Conservation (phyloP, 164 flowering plant genomes). For the Paratinospora sagittata region DNA sequence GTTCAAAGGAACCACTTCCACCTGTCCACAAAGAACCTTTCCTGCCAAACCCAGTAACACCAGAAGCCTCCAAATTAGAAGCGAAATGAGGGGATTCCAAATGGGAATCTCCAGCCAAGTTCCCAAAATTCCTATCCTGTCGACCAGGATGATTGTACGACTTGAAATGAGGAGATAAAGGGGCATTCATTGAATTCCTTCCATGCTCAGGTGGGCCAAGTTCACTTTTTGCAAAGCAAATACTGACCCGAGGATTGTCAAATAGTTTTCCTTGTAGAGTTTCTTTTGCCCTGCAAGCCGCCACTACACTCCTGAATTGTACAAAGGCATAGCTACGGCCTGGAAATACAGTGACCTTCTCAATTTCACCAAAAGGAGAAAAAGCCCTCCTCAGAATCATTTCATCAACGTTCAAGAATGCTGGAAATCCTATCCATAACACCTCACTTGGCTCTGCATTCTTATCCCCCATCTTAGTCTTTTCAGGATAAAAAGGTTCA, state of each 20-base stretch:
- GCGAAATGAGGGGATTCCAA: conserved; percentile 38
- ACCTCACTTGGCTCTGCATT: conserved; percentile 80
- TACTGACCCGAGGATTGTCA: conserved; percentile 87
- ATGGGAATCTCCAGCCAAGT: conserved; percentile 29
- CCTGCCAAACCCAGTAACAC: conserved; percentile 31
- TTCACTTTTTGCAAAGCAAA: conserved; percentile 80
- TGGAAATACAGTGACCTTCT: conserved; percentile 74
- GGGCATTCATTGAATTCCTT: conserved; percentile 33
- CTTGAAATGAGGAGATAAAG: conserved; percentile 42
- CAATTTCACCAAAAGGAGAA: conserved; percentile 89
- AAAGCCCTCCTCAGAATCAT: conserved; percentile 56
- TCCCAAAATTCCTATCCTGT: conserved; percentile 35
- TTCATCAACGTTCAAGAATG: conserved; percentile 72
- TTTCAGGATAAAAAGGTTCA: conserved; percentile 38
- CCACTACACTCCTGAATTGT: conserved; percentile 47
- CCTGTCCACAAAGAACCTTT: conserved; percentile 31
- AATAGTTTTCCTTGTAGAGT: conserved; percentile 90
- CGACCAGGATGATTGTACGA: conserved; percentile 30
- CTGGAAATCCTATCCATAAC: conserved; percentile 90
- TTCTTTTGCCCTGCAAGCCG: conserved; percentile 88
- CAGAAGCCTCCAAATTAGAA: conserved; percentile 40
- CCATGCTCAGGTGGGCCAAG: conserved; percentile 40
- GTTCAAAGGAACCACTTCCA: conserved; percentile 37
- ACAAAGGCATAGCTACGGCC: conserved; percentile 96
- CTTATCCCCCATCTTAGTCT: conserved; percentile 48